Conservation (phyloP, 306 rosid species). For the Crataegus laevigata region DNA sequence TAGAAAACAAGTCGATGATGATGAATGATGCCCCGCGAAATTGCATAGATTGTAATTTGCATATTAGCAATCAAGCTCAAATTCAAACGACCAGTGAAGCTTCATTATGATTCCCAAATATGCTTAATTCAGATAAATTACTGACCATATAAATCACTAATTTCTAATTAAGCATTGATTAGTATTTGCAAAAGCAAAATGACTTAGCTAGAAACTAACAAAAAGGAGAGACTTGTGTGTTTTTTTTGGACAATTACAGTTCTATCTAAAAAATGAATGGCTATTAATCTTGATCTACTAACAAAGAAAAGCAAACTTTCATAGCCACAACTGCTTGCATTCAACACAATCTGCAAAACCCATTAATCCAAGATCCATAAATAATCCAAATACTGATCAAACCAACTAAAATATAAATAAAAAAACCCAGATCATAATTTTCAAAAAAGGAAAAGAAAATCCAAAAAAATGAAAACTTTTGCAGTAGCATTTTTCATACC, state of each 20-base stretch:
- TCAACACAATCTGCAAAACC: too few species aligned
- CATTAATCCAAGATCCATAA: too few species aligned
- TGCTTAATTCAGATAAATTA: neutral
- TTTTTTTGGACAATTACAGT: neutral
- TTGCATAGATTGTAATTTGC: neutral
- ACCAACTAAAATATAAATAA: neutral
- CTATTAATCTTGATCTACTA: too few species aligned
- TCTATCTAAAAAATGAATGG: neutral
- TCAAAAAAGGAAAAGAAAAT: neutral
- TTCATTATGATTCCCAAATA: neutral
- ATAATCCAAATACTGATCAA: neutral
- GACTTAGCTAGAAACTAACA: too few species aligned
- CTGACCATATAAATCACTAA: neutral
- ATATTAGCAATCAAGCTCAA: neutral
- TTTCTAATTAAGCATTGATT: neutral
- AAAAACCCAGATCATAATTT: neutral
- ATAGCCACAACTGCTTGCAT: too few species aligned
- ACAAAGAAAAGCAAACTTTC: neutral
- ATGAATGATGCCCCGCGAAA: neutral
- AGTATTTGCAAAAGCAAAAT: neutral
- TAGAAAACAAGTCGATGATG: neutral
- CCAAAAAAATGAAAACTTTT: neutral
- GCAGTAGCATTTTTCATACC: slow-evolving; percentile 20
- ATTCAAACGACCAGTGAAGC: neutral
- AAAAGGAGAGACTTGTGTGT: too few species aligned